phyloP scores from a whole-genome alignment of 257 asterid genomes.

The Plantago major region DNA sequence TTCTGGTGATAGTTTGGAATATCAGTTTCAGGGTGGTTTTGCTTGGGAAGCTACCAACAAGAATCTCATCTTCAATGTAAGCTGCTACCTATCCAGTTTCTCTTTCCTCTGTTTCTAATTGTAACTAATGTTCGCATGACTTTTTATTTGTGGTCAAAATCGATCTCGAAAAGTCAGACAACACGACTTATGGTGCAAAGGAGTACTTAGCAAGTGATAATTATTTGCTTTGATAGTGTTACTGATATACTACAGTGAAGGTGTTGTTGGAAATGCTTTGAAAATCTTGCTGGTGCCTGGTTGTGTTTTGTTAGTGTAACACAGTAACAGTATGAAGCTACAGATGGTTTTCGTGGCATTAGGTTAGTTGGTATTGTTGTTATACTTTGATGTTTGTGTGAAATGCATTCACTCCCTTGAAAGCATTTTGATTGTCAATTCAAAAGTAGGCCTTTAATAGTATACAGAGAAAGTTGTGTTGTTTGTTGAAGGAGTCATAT shows the following conservation, averaged over 20 bases:
- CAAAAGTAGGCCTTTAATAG: background rate
- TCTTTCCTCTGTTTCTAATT: background rate
- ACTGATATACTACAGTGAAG: no score
- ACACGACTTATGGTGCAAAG: no score
- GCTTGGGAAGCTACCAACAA: conserved; percentile 83
- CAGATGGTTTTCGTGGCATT: no score
- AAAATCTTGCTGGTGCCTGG: no score
- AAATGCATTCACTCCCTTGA: background rate
- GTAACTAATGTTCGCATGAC: no score
- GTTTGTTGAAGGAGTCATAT: background rate
- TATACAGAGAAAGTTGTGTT: background rate
- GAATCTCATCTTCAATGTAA: conserved; percentile 83
- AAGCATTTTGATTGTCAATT: background rate
- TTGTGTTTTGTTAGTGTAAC: no score
- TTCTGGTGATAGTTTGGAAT: conserved; percentile 71
- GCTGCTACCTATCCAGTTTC: no score
- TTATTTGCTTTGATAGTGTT: no score
- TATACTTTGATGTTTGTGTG: background rate
- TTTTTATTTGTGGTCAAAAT: background rate
- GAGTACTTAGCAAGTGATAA: no score
- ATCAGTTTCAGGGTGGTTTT: conserved; percentile 86
- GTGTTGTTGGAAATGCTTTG: no score
- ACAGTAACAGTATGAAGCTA: no score
- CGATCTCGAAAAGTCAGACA: no score
- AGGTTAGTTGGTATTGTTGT: background rate